Conservation (phyloP, 768 basidiomycete species). For the Agaricus sinodeliciosus region DNA sequence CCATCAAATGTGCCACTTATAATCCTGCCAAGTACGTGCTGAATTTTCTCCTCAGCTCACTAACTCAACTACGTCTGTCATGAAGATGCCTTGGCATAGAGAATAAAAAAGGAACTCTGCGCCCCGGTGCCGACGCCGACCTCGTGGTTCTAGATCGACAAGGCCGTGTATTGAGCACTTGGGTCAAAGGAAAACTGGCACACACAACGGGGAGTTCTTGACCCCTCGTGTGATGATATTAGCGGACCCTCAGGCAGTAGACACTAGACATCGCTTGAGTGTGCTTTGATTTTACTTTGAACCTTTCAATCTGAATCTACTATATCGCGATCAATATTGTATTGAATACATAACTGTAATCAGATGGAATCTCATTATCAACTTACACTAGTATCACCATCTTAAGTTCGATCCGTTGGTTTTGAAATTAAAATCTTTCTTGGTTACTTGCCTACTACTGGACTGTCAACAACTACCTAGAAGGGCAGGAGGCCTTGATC, state of each 20-base stretch:
- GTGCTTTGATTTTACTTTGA: constrained; percentile 12
- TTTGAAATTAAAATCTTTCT: too few relatives aligned
- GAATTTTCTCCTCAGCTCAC: background rate
- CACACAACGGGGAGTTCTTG: constrained; percentile 40
- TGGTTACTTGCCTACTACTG: too few relatives aligned
- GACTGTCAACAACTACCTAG: too few relatives aligned
- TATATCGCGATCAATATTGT: background rate
- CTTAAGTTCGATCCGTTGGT: too few relatives aligned
- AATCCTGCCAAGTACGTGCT: constrained; percentile 69
- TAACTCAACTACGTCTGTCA: background rate
- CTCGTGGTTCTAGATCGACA: constrained; percentile 66
- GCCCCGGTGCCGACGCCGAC: constrained; percentile 83
- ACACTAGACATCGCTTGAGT: too few relatives aligned
- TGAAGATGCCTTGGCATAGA: constrained; percentile 71
- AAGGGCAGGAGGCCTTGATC: background rate
- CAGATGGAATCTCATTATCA: background rate
- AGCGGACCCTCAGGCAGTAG: too few relatives aligned
- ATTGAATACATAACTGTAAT: background rate
- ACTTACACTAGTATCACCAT: too few relatives aligned
- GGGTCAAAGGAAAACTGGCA: constrained; percentile 67
- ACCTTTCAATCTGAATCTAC: background rate
- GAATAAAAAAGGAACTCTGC: constrained; percentile 72
- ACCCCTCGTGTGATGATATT: constrained; percentile 10
- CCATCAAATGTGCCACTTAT: constrained; percentile 80
- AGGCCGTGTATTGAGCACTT: constrained; percentile 63